Conservation (phyloP, 768 basidiomycete species). For the Serendipita indica region DNA sequence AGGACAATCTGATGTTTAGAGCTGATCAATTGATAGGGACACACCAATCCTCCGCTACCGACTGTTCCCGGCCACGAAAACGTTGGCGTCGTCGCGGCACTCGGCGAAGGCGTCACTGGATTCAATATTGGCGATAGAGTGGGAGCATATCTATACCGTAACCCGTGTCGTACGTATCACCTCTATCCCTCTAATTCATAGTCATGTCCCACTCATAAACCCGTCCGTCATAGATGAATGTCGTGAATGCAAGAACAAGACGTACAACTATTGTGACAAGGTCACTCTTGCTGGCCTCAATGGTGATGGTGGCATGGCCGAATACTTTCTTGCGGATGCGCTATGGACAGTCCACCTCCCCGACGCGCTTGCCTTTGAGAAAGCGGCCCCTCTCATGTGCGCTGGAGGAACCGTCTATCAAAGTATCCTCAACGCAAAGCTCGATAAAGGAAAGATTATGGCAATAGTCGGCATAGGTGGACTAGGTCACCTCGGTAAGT, state of each 20-base stretch:
- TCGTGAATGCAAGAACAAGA: slow-evolving; percentile 2
- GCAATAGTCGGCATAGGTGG: slow-evolving; percentile 12
- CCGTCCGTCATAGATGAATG: neutral
- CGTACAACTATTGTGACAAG: slow-evolving; percentile 1
- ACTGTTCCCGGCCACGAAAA: slow-evolving; percentile 12
- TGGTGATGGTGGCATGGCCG: slow-evolving; percentile 11
- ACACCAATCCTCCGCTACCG: neutral
- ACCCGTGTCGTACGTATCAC: neutral
- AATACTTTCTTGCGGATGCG: slow-evolving; percentile 11
- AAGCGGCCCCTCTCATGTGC: slow-evolving; percentile 13
- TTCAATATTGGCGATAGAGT: slow-evolving; percentile 7
- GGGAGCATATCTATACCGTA: neutral
- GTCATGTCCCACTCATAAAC: neutral
- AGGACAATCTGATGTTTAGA: neutral
- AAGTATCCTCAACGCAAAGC: neutral
- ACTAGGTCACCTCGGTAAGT: neutral
- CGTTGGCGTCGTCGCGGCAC: slow-evolving; percentile 8
- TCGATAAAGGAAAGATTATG: slow-evolving; percentile 6
- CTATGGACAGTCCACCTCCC: slow-evolving; percentile 4
- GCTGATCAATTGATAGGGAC: neutral
- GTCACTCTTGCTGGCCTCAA: slow-evolving; percentile 8
- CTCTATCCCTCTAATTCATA: too few relatives aligned
- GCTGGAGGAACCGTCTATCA: slow-evolving; percentile 12
- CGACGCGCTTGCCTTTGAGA: slow-evolving; percentile 10
- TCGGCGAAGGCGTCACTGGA: slow-evolving; percentile 5